Percentiles rank a stretch among this genome's conserved stretches.
Conservation (phyloP, 208 protist genomes). For the Crithidia brevicula region DNA sequence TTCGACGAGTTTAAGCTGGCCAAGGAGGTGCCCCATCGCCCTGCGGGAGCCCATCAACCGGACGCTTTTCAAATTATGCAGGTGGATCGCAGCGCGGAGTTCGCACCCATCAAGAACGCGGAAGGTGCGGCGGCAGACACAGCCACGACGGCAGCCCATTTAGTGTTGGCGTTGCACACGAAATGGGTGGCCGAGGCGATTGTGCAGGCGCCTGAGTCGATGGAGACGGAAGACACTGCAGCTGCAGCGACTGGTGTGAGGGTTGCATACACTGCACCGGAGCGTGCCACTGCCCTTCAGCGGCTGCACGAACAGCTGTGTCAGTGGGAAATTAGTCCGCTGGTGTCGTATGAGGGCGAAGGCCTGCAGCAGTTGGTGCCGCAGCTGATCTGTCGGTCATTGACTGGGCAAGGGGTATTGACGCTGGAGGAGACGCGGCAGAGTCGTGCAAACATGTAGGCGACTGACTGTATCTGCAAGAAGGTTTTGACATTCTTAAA, state of each 20-base stretch:
- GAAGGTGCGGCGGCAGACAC: constrained; percentile 78
- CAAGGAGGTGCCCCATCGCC: constrained; percentile 36
- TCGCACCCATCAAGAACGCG: constrained; percentile 98
- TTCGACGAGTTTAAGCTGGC: constrained; percentile 96
- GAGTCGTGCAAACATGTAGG: constrained; percentile 19
- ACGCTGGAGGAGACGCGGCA: constrained; percentile 17
- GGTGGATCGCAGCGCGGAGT: constrained; percentile 91
- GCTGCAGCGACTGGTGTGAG: background rate
- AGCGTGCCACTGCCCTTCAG: constrained; percentile 35
- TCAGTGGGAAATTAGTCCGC: constrained; percentile 91
- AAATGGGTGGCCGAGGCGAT: constrained; percentile 58
- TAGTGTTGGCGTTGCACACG: constrained; percentile 72
- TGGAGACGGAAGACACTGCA: constrained; percentile 6
- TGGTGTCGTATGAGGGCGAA: constrained; percentile 93
- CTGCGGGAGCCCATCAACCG: background rate
- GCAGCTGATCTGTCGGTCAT: constrained; percentile 39
- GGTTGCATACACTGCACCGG: constrained; percentile 4
- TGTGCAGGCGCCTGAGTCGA: background rate
- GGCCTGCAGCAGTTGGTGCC: constrained; percentile 46
- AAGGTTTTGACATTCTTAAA: too few relatives aligned
- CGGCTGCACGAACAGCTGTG: constrained; percentile 29
- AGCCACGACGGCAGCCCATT: constrained; percentile 82
- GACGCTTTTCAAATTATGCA: constrained; percentile 86
- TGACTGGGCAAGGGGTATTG: constrained; percentile 28
- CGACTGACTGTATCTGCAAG: too few relatives aligned